Percentiles rank a stretch among this genome's conserved stretches.
Conservation (phyloP, 1,284 basidiomycete species). For the Chalciporus sp. region DNA sequence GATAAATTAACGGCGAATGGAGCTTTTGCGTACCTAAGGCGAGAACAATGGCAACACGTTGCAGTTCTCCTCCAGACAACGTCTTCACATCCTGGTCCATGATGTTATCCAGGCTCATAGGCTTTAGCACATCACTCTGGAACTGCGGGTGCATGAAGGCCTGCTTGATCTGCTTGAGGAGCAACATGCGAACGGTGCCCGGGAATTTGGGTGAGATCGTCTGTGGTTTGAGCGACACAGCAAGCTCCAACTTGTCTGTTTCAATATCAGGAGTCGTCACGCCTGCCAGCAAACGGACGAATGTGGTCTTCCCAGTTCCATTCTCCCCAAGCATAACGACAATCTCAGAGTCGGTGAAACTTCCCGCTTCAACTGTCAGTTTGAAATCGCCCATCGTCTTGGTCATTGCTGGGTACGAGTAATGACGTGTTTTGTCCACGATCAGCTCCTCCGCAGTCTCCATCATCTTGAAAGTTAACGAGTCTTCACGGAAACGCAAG, state of each 20-base stretch:
- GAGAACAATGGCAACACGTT: constrained; percentile 92
- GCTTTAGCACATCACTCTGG: constrained; percentile 95
- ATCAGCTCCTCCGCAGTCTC: constrained; percentile 90
- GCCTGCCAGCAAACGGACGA: constrained; percentile 91
- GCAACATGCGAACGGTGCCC: constrained; percentile 88
- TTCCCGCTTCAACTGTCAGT: constrained; percentile 83
- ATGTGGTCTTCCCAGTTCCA: constrained; percentile 96
- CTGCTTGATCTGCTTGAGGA: constrained; percentile 91
- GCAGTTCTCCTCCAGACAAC: constrained; percentile 94
- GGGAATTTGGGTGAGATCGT: constrained; percentile 95
- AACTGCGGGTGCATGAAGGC: constrained; percentile 98
- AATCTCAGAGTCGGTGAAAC: constrained; percentile 95
- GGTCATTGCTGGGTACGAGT: constrained; percentile 91
- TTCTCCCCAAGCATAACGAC: constrained; percentile 98
- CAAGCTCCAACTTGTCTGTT: constrained; percentile 75
- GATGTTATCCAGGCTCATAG: constrained; percentile 90
- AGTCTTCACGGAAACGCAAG: constrained; percentile 93
- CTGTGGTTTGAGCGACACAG: constrained; percentile 94
- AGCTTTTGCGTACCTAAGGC: constrained; percentile 61
- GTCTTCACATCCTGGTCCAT: constrained; percentile 98
- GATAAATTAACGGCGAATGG: background rate
- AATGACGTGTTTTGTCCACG: constrained; percentile 82
- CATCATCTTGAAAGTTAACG: constrained; percentile 93
- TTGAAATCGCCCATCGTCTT: constrained; percentile 95
- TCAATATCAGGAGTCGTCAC: constrained; percentile 79